phyloP scores from a whole-genome alignment of 768 basidiomycete genomes.

The Dioszegia hungarica region DNA sequence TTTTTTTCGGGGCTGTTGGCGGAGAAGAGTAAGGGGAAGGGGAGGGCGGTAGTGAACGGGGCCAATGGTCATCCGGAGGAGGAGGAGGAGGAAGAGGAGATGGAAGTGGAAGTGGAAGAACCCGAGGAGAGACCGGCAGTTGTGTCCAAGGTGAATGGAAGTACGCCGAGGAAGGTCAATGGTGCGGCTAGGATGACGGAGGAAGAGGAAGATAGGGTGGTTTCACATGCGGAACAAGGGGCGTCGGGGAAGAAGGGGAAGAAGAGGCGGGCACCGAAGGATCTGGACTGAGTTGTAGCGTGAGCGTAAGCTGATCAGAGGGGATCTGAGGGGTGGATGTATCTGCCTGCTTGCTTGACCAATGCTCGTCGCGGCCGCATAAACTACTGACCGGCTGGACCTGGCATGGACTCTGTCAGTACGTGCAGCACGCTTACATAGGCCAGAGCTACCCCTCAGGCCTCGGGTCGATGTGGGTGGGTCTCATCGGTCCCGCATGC shows the following conservation, averaged over 20 bases:
- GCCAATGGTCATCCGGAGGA: background rate
- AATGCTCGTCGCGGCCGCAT: too few relatives aligned
- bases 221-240: background rate
- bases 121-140: background rate
- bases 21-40: background rate
- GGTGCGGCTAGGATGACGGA: background rate
- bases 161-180: background rate
- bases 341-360: background rate
- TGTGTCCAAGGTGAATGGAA: background rate
- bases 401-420: too few relatives aligned
- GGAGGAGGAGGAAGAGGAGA: constrained; percentile 6
- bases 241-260: constrained; percentile 13
- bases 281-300: background rate
- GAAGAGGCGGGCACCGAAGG: constrained; percentile 28
- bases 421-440: too few relatives aligned
- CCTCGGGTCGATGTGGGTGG: too few relatives aligned
- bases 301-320: too few relatives aligned
- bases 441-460: too few relatives aligned
- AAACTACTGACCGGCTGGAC: too few relatives aligned
- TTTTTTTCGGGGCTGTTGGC: constrained; percentile 53
- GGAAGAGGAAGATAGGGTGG: constrained; percentile 9
- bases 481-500: too few relatives aligned
- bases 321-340: background rate
- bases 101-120: constrained; percentile 5
- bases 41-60: background rate